phyloP scores from a whole-genome alignment of 2,329 filamentous ascomycete species.

The Penicillium sp. region DNA sequence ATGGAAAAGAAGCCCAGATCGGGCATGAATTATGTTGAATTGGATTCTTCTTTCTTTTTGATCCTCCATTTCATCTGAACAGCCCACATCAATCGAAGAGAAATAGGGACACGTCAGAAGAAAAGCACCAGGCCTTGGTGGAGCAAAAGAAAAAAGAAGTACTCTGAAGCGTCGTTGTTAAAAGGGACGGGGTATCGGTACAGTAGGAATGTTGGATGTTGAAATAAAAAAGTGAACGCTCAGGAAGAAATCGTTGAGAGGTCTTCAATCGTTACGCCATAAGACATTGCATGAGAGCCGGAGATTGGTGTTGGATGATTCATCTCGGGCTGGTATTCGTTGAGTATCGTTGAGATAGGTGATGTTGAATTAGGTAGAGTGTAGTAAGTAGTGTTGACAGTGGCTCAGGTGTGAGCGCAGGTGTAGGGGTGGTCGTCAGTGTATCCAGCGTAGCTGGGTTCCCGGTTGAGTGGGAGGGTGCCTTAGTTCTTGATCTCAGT shows the following conservation, averaged over 20 bases:
- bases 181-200: slow-evolving; percentile 38
- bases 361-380: slow-evolving; percentile 38
- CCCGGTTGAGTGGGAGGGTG: slow-evolving; percentile 12
- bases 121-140: slow-evolving; percentile 21
- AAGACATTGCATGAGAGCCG: slow-evolving; percentile 33
- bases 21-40: slow-evolving; percentile 25
- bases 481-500: slow-evolving; percentile 26
- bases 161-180: slow-evolving; percentile 26
- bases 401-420: neutral
- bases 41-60: slow-evolving; percentile 15
- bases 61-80: slow-evolving; percentile 9
- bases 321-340: slow-evolving; percentile 22
- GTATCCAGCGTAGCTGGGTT: neutral
- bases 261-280: slow-evolving; percentile 43
- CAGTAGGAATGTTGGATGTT: slow-evolving; percentile 35
- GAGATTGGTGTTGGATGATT: slow-evolving; percentile 24
- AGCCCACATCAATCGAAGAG: slow-evolving; percentile 10
- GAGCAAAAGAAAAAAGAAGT: slow-evolving; percentile 15
- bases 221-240: slow-evolving; percentile 39
- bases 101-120: slow-evolving; percentile 11
- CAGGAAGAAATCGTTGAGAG: slow-evolving; percentile 45
- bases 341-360: slow-evolving; percentile 38
- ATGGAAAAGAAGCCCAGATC: slow-evolving; percentile 2
- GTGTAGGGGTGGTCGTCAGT: neutral
- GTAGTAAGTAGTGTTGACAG: slow-evolving; percentile 21